phyloP scores from a whole-genome alignment of 345 rosid species.

The Xanthoceras sorbifolium region DNA sequence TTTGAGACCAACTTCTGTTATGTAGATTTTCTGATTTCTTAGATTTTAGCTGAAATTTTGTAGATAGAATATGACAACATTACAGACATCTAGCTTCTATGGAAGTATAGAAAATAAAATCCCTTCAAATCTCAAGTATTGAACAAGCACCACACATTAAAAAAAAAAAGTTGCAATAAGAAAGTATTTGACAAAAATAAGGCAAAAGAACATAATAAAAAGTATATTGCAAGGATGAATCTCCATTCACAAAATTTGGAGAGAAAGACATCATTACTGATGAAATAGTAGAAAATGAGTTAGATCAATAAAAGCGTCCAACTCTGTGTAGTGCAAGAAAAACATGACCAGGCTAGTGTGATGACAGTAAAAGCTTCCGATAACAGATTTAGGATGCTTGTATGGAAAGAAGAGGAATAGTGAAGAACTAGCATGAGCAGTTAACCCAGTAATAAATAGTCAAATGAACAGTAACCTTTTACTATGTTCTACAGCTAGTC shows the following conservation, averaged over 20 bases:
- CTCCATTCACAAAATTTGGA: neutral
- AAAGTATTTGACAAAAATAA: neutral
- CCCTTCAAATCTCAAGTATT: neutral
- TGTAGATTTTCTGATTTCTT: neutral
- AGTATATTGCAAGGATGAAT: neutral
- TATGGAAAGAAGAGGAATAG: neutral
- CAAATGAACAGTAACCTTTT: neutral
- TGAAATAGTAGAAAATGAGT: neutral
- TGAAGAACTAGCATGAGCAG: neutral
- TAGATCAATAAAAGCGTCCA: neutral
- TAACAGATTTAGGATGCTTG: neutral
- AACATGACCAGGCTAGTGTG: neutral
- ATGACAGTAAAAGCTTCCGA: neutral
- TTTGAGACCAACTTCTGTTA: neutral
- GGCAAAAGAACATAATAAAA: neutral
- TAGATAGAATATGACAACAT: neutral
- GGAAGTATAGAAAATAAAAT: neutral
- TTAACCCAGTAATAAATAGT: neutral
- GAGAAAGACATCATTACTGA: neutral
- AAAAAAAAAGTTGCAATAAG: neutral
- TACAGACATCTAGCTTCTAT: neutral
- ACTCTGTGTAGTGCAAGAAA: neutral
- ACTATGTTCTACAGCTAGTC: constrained; percentile 3
- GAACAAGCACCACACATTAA: neutral
- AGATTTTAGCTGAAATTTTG: neutral